phyloP scores from a whole-genome alignment of 257 asterid genomes.

The Nicotiana sylvestris region DNA sequence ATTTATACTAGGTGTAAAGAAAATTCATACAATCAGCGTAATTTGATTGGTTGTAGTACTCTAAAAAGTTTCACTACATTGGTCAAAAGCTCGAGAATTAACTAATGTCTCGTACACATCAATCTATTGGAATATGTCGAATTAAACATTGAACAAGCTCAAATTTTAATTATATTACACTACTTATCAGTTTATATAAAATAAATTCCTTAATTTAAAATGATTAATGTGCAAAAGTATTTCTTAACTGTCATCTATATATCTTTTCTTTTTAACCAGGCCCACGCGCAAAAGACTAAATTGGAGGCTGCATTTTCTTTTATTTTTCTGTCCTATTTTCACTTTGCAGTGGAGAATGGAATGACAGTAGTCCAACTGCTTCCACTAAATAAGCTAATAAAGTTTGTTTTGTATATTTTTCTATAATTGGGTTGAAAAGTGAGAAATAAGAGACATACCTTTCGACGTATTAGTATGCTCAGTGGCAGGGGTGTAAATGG shows the following conservation, averaged over 20 bases:
- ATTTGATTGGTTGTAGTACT: no score
- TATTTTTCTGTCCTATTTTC: background rate
- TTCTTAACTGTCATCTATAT: background rate
- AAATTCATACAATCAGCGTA: no score
- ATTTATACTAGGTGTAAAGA: no score
- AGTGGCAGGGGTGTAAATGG: no score
- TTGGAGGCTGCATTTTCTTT: no score
- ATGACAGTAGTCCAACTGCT: slow-evolving; percentile 8
- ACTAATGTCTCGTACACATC: no score
- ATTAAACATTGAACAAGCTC: no score
- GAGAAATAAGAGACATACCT: background rate
- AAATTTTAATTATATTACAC: no score
- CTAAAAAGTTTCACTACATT: no score
- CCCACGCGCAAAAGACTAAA: slow-evolving; percentile 25
- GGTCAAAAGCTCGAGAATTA: no score
- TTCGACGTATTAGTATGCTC: background rate
- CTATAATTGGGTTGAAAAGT: background rate
- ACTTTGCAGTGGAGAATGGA: background rate
- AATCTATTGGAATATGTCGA: background rate
- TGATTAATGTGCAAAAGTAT: background rate
- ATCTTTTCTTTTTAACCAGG: background rate
- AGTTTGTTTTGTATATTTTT: background rate
- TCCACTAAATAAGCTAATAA: slow-evolving; percentile 10
- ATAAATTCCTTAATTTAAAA: no score
- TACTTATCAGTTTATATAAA: background rate